Base-by-base conservation (phyloP, 2,329 filamentous ascomycete species). In the Rutstroemia sp. region DNA sequence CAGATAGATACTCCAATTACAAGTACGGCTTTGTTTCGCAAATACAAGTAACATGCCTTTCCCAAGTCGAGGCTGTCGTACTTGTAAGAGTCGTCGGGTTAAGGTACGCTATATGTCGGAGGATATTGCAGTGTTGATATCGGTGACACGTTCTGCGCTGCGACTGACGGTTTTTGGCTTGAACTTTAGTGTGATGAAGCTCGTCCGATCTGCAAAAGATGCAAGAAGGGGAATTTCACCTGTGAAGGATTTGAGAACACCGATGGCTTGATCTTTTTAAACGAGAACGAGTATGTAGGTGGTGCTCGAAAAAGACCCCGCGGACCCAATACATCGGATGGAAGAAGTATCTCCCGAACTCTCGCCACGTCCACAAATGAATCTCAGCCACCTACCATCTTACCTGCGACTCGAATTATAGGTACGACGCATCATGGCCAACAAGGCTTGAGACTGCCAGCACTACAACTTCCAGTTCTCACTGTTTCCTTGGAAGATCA, bases 221-320 rank as follows among this genome's bases (percentile, higher is more conserved):
- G 58, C 34, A 27, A 51, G 45, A 61, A 58, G 16, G 51, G 54
- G n/a, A 59, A 59, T 16, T 9, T 54, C 9, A n/a, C 44, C 21
- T 61, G 59, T 27, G 12, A 34, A 16, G 37, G 38, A 14, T 21
- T 37, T n/a, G 52, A 56, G 16, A 51, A 39, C 18, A 14, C 8
- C 8, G 27, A 49, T 3, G 37, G 52, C 14, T 53, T 41, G 23
- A 52, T 59, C 23, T 61, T 61, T 23, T 38, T 56, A 45, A 38
- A 49, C 41, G 59, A 61, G 23, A 61, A 61, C 46, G 34, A 54
- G 23, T 59, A 58, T 46, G 59, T 48, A 7, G 45, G 46, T 9
- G 54, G 57, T n/a, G 34, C 18, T 48, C 37, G 38, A 14, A 61
- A 59, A 48, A 55, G 59, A 12, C 59, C 59, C n/a, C 47, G 59